Conservation (phyloP, 306 rosid genomes). For the Malus orientalis region DNA sequence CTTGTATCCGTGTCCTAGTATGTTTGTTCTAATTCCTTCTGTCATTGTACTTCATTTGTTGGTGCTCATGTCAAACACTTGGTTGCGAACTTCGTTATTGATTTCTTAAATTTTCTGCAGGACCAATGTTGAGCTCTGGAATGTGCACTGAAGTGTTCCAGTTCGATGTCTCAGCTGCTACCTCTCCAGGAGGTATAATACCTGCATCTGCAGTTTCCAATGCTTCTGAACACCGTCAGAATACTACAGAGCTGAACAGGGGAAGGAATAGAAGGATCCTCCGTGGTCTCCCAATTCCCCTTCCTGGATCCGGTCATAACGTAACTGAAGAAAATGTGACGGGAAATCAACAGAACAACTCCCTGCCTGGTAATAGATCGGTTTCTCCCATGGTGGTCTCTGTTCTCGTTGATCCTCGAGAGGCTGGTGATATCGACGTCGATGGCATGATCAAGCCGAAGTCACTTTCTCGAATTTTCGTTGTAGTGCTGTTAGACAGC, state of each 20-base stretch:
- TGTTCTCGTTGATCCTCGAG: conserved; percentile 89
- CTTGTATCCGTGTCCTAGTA: background rate
- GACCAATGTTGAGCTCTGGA: conserved; percentile 93
- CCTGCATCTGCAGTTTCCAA: conserved; percentile 71
- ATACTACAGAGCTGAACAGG: conserved; percentile 39
- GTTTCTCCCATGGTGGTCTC: conserved; percentile 78
- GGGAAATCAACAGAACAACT: conserved; percentile 34
- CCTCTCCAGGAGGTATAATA: conserved; percentile 67
- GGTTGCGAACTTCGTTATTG: background rate
- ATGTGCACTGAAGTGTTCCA: conserved; percentile 96
- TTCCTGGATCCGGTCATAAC: conserved; percentile 44
- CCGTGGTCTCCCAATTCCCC: conserved; percentile 44
- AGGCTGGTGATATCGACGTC: conserved; percentile 52
- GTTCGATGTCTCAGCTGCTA: conserved; percentile 67
- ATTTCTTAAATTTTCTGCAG: conserved; percentile 36
- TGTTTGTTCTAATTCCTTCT: background rate
- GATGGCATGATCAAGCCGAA: conserved; percentile 72
- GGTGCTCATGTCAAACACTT: background rate
- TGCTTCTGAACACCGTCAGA: conserved; percentile 30
- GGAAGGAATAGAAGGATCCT: conserved; percentile 75
- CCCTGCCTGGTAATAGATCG: conserved; percentile 48
- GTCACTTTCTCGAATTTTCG: conserved; percentile 70
- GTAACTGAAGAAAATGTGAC: conserved; percentile 40
- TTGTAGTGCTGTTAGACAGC: conserved; percentile 74
- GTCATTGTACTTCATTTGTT: background rate